Conservation (phyloP, 1,284 basidiomycete genomes). For the Ustilago xerochloae region DNA sequence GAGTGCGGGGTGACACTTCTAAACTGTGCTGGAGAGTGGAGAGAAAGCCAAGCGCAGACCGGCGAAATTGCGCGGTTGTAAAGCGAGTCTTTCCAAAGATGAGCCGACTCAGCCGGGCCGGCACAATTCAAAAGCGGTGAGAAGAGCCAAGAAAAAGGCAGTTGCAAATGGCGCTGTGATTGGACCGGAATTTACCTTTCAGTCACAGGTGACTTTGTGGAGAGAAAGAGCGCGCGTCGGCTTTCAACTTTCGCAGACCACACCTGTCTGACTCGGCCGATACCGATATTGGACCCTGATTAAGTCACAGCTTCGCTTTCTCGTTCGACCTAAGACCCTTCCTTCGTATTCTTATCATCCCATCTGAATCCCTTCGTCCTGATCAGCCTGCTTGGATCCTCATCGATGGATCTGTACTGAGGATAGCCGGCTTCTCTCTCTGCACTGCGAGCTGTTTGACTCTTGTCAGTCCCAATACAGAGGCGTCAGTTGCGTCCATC, state of each 20-base stretch:
- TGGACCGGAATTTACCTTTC: conserved; percentile 6
- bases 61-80: not conserved
- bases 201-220: not conserved
- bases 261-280: conserved; percentile 8
- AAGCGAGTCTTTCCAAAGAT: not conserved
- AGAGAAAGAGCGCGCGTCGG: conserved; percentile 1
- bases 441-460: no score
- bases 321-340: no score
- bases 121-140: conserved; percentile 1
- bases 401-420: no score
- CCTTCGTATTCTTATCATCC: no score
- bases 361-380: no score
- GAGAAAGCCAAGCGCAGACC: not conserved
- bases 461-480: no score
- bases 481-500: no score
- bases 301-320: no score
- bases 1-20: not conserved
- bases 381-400: no score
- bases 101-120: conserved; percentile 10
- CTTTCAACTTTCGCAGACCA: not conserved
- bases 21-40: conserved; percentile 4
- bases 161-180: not conserved
- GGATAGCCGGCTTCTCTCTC: no score
- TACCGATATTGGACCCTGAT: not conserved
- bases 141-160: not conserved